Conservation (phyloP, 2,329 filamentous ascomycete genomes). For the Tolypocladium pustulatum region DNA sequence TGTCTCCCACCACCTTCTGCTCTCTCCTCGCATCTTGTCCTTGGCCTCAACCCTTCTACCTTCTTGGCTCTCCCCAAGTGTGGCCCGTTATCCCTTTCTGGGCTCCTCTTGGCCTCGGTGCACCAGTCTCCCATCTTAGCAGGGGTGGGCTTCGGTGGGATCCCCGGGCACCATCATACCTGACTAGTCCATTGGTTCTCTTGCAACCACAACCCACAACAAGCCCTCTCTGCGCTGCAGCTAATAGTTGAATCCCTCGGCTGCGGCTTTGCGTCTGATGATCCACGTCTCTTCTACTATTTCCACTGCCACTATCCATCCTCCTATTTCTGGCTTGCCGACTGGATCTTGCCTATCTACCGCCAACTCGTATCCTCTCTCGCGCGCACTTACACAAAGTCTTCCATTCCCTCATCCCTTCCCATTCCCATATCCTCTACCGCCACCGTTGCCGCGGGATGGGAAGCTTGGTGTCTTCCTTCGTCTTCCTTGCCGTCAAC, state of each 20-base stretch:
- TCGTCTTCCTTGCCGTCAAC: background rate
- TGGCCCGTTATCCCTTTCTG: background rate
- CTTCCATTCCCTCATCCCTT: background rate
- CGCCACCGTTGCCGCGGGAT: background rate
- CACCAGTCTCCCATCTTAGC: background rate
- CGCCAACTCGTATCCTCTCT: background rate
- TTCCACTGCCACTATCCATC: background rate
- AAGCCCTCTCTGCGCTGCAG: background rate
- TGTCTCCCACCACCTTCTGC: background rate
- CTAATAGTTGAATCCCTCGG: background rate
- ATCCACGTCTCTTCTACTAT: background rate
- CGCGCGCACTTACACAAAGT: background rate
- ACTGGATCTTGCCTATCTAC: background rate
- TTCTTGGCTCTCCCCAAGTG: background rate
- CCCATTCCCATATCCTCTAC: background rate
- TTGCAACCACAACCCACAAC: constrained; percentile 3
- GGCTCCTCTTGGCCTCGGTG: background rate
- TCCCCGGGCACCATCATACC: constrained; percentile 1
- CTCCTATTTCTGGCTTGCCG: background rate
- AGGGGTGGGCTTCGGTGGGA: constrained; percentile 3
- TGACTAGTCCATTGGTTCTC: constrained; percentile 2
- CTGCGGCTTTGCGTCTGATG: constrained; percentile 1
- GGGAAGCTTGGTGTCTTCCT: background rate
- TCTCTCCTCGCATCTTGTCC: background rate
- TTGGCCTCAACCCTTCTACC: background rate